Percentiles rank a stretch among this genome's conserved stretches.
These are phyloP conservation scores for Zhuliangozyma blackwelliae DNA, from an alignment of 1,139 yeast genomes.

Conservation along the genomic window DNA sequence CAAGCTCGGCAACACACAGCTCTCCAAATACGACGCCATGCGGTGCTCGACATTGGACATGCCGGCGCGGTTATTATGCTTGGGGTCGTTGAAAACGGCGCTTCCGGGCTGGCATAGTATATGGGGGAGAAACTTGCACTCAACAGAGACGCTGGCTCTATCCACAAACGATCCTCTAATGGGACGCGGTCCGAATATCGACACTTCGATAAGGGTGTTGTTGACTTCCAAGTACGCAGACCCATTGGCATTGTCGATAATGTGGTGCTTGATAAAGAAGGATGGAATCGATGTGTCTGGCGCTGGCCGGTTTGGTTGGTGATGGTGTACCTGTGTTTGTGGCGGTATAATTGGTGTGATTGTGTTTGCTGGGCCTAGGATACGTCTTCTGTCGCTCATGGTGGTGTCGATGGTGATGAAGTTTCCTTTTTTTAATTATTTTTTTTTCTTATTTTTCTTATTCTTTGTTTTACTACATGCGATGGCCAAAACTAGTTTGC, in stretches of 20 bases:
- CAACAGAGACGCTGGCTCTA: slow-evolving; percentile 65
- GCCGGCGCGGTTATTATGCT: slow-evolving; percentile 27
- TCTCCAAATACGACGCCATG: slow-evolving; percentile 52
- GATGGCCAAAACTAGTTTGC: no score
- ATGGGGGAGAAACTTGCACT: slow-evolving; percentile 55
- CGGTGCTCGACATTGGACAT: slow-evolving; percentile 47
- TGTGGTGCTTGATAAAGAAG: slow-evolving; percentile 55
- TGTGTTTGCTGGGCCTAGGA: slow-evolving; percentile 62
- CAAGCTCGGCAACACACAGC: slow-evolving; percentile 58
- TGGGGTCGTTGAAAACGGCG: slow-evolving; percentile 17
- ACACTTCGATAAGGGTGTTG: slow-evolving; percentile 57
- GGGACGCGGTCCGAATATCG: slow-evolving; percentile 89
- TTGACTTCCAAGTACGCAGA: slow-evolving; percentile 75
- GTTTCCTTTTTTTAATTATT: background rate
- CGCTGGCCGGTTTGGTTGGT: slow-evolving; percentile 1
- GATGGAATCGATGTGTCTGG: slow-evolving; percentile 19
- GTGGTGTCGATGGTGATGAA: background rate
- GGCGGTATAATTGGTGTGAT: slow-evolving; percentile 35
- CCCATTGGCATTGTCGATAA: slow-evolving; percentile 73
- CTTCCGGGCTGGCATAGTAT: slow-evolving; percentile 39
- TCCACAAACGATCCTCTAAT: slow-evolving; percentile 71
- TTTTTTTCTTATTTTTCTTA: no score
- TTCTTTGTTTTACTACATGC: no score
- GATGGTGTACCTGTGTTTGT: slow-evolving; percentile 12
- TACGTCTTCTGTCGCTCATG: slow-evolving; percentile 63